phyloP scores from a whole-genome alignment of 2,329 filamentous ascomycete species.

The Leptodontidium sp. region DNA sequence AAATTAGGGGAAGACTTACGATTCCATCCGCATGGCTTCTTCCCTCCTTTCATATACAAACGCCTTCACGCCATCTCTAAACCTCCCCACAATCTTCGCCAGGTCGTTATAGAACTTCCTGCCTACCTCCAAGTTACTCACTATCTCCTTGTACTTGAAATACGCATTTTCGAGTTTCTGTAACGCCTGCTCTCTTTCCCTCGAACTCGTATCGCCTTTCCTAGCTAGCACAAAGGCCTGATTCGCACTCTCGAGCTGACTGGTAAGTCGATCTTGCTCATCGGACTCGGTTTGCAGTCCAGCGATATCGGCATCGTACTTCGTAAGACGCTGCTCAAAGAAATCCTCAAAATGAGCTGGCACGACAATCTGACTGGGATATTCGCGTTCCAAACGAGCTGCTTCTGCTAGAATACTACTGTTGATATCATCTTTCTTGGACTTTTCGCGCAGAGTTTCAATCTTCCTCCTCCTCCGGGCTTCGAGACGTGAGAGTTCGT shows the following conservation, averaged over 20 bases:
- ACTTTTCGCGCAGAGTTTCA: constrained; percentile 80
- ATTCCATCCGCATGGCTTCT: constrained; percentile 81
- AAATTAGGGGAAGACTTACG: constrained; percentile 54
- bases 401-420: constrained; percentile 84
- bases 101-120: constrained; percentile 98
- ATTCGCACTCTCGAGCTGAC: constrained; percentile 78
- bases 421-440: constrained; percentile 88
- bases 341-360: constrained; percentile 92
- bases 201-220: constrained; percentile 64
- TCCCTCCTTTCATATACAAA: constrained; percentile 84
- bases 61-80: constrained; percentile 79
- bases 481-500: constrained; percentile 85
- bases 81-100: constrained; percentile 83
- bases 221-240: constrained; percentile 77
- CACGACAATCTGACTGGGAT: constrained; percentile 83
- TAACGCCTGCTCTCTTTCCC: constrained; percentile 84
- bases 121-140: constrained; percentile 88
- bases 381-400: constrained; percentile 83
- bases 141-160: constrained; percentile 95
- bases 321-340: constrained; percentile 81
- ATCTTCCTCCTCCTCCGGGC: constrained; percentile 81
- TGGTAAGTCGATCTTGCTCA: constrained; percentile 78
- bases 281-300: constrained; percentile 73
- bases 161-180: constrained; percentile 92
- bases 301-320: constrained; percentile 82